Base-by-base conservation (phyloP, 768 basidiomycete genomes). In the Tremella fuciformis region DNA sequence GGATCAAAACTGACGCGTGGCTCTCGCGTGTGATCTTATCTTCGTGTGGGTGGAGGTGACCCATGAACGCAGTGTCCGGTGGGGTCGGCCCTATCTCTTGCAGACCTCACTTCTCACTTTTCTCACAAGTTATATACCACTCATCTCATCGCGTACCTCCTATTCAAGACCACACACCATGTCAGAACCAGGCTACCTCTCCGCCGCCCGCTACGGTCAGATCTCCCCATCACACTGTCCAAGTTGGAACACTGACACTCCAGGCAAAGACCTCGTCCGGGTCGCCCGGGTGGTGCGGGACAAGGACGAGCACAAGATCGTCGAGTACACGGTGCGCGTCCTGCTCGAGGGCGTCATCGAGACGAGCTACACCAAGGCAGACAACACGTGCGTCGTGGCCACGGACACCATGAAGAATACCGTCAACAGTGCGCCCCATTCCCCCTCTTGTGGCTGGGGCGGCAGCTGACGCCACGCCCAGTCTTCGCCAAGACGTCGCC, bases 401-500 rank as follows among this genome's bases (percentile, higher is more conserved):
- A 98, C 92, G 1, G 93, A 98, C 78, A 89, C 89, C 1, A 86
- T 80, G 61, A 80, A 80, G 71, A 80, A 80, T 66, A 80, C 77
- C 1, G 65, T 72, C 50, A 66, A 78, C 60, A 67, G 76, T 76
- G 49, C 40, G 70, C 26, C 9, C 13, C 21, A 13, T 0, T 52
- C 19, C 47, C 50, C 34, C 53, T 50, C 66, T 85, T 4, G 49
- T 47, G 24, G 9, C 48, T 19, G 21, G 22, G 49, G 13, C 25
- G 15, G 2, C 25, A 52, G 51, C 51, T 52, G n/a, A 7, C 46
- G 15, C 15, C 19, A n/a, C n/a, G n/a, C n/a, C n/a, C 48, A 78
- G 78, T 79, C 50, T 78, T 93, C 18, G 90, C 93, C 24, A 98
- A 97, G 78, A 82, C 84, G 13, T 94, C 92, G 0, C 90, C 91